phyloP scores from a whole-genome alignment of 139 green algal species.

The Pleodorina starrii region DNA sequence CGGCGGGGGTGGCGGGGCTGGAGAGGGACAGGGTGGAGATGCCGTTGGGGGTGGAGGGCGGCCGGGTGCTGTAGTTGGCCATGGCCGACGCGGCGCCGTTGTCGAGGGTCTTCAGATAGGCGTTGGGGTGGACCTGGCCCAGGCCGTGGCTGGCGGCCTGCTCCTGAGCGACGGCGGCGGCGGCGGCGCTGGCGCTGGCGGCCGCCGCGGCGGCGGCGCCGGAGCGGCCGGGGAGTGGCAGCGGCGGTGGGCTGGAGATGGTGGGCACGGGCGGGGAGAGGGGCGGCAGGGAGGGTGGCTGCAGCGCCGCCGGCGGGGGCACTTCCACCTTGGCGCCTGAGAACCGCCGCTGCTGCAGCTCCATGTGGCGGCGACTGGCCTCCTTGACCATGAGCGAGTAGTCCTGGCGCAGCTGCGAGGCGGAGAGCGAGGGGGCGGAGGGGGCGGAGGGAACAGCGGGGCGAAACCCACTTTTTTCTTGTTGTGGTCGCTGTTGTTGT shows the following conservation, averaged over 20 bases:
- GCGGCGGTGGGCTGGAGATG: neutral
- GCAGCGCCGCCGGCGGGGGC: neutral
- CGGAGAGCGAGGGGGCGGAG: too few relatives aligned
- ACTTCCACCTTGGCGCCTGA: slow-evolving; percentile 37
- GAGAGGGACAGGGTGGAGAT: slow-evolving; percentile 2
- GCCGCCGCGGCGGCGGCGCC: neutral
- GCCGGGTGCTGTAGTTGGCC: slow-evolving; percentile 26
- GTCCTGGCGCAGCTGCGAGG: slow-evolving; percentile 15
- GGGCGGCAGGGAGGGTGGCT: slow-evolving; percentile 17
- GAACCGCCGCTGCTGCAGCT: slow-evolving; percentile 51
- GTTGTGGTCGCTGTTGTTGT: too few relatives aligned
- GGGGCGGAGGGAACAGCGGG: too few relatives aligned
- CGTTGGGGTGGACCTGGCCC: slow-evolving; percentile 43
- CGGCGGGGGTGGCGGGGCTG: neutral
- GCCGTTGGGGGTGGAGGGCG: neutral
- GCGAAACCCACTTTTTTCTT: too few relatives aligned
- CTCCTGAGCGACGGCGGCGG: neutral
- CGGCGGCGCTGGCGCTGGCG: neutral
- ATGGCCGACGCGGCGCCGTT: neutral
- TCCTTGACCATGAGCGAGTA: slow-evolving; percentile 44
- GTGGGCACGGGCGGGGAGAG: neutral
- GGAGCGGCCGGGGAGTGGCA: neutral
- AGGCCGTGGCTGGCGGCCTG: slow-evolving; percentile 23
- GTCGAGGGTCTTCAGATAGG: slow-evolving; percentile 39
- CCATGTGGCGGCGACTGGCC: slow-evolving; percentile 37